These are phyloP conservation scores for Salicornia ramosissima DNA, from an alignment of 148 eudicot species.

Conservation along the genomic window DNA sequence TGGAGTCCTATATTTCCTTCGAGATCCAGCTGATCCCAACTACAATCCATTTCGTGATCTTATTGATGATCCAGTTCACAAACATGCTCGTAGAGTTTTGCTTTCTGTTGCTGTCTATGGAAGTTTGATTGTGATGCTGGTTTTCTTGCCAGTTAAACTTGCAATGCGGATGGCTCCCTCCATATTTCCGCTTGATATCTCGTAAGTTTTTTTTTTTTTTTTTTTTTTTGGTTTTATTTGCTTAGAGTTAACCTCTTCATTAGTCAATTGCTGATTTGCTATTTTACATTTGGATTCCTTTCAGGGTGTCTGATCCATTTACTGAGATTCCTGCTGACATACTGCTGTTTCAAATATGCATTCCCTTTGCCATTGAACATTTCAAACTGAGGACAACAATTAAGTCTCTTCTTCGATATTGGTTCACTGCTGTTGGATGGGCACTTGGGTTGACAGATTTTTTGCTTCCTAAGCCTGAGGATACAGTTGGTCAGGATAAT, in stretches of 20 bases:
- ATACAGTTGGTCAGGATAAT: constrained; percentile 53
- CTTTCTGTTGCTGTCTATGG: constrained; percentile 91
- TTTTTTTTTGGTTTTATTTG: background rate
- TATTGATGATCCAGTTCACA: constrained; percentile 95
- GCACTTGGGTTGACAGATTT: constrained; percentile 77
- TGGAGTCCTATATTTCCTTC: constrained; percentile 94
- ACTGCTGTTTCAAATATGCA: constrained; percentile 93
- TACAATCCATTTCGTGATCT: constrained; percentile 94
- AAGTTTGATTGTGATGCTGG: constrained; percentile 89
- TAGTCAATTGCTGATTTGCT: constrained; percentile 5
- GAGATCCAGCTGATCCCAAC: constrained; percentile 98
- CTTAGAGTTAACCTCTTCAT: background rate
- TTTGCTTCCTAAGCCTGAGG: constrained; percentile 81
- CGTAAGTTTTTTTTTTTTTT: constrained; percentile 47
- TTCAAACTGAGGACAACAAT: constrained; percentile 77
- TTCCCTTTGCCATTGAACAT: constrained; percentile 94
- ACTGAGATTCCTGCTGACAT: constrained; percentile 96
- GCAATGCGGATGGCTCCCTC: constrained; percentile 90
- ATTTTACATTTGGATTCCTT: constrained; percentile 11
- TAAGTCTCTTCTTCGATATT: constrained; percentile 75
- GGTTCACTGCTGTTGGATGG: constrained; percentile 96
- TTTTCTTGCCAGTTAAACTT: constrained; percentile 88
- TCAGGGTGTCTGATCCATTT: constrained; percentile 94
- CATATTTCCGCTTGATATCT: constrained; percentile 86
- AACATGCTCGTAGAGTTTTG: constrained; percentile 92